A percentile compares a stretch with the other conserved stretches of the same genome.
Conservation (phyloP, 805 yeast genomes). For the Peterozyma toletana region DNA sequence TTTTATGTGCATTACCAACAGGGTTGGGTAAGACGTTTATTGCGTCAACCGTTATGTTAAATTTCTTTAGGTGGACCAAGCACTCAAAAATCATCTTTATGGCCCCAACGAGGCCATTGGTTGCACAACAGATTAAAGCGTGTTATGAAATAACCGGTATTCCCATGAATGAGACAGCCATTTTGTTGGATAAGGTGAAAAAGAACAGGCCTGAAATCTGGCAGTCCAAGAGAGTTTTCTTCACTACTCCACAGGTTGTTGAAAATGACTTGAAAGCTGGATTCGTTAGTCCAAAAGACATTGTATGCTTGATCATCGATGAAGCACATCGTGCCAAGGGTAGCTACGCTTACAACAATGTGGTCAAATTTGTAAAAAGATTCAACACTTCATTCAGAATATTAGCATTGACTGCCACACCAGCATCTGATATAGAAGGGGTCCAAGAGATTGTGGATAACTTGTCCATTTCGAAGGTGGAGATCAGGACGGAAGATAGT, state of each 20-base stretch:
- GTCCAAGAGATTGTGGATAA: slow-evolving; percentile 81
- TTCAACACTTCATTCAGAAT: slow-evolving; percentile 65
- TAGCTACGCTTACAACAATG: slow-evolving; percentile 80
- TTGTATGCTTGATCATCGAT: slow-evolving; percentile 78
- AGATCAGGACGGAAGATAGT: slow-evolving; percentile 80
- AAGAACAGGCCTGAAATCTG: slow-evolving; percentile 70
- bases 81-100: slow-evolving; percentile 77
- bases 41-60: slow-evolving; percentile 90
- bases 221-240: slow-evolving; percentile 71
- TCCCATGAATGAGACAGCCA: slow-evolving; percentile 69
- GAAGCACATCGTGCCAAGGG: slow-evolving; percentile 96
- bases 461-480: slow-evolving; percentile 66
- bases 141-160: slow-evolving; percentile 85
- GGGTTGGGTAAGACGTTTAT: slow-evolving; percentile 97
- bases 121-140: slow-evolving; percentile 93
- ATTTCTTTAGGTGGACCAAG: slow-evolving; percentile 81
- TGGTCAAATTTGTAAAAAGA: slow-evolving; percentile 58
- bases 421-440: slow-evolving; percentile 80
- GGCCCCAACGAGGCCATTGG: slow-evolving; percentile 97
- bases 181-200: slow-evolving; percentile 48
- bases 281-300: slow-evolving; percentile 62
- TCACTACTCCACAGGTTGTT: slow-evolving; percentile 94
- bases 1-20: slow-evolving; percentile 89
- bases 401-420: slow-evolving; percentile 92
- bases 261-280: slow-evolving; percentile 83